Conservation (phyloP, 106 monocot species). For the Gastrodia elata region DNA sequence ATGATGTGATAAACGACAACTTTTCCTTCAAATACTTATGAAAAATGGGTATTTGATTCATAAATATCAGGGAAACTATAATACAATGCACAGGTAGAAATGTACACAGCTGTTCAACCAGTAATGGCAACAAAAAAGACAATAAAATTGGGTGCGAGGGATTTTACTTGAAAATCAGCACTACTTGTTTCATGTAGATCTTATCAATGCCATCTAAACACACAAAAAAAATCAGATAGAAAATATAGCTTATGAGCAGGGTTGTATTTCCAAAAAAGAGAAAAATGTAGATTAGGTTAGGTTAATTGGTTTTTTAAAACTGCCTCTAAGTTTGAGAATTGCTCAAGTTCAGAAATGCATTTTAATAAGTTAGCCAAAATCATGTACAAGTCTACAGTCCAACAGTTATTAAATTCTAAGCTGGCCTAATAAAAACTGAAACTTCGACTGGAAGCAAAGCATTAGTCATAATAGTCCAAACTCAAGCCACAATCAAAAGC, state of each 20-base stretch:
- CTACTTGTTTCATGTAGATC: not conserved
- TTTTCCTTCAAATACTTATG: not conserved
- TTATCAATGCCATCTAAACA: not conserved
- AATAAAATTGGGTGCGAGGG: not conserved
- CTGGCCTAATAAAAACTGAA: too few relatives aligned
- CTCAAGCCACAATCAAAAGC: too few relatives aligned
- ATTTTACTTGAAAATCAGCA: not conserved
- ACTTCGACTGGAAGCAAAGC: too few relatives aligned
- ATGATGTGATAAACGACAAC: not conserved
- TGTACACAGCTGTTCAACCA: not conserved
- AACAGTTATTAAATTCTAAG: too few relatives aligned
- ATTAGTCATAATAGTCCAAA: too few relatives aligned
- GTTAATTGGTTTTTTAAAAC: not conserved
- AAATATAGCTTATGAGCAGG: not conserved
- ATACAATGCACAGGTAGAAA: not conserved
- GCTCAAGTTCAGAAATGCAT: not conserved
- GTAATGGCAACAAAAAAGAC: not conserved
- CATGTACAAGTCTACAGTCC: too few relatives aligned
- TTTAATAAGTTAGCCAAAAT: too few relatives aligned
- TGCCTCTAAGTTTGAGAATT: not conserved
- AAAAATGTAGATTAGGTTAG: not conserved
- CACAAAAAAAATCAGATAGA: not conserved
- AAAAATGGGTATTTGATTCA: not conserved
- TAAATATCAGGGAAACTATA: not conserved
- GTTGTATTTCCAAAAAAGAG: not conserved